Base-by-base conservation (phyloP, 371 early-diverging fungal genomes). In the Umbelopsis sp. region DNA sequence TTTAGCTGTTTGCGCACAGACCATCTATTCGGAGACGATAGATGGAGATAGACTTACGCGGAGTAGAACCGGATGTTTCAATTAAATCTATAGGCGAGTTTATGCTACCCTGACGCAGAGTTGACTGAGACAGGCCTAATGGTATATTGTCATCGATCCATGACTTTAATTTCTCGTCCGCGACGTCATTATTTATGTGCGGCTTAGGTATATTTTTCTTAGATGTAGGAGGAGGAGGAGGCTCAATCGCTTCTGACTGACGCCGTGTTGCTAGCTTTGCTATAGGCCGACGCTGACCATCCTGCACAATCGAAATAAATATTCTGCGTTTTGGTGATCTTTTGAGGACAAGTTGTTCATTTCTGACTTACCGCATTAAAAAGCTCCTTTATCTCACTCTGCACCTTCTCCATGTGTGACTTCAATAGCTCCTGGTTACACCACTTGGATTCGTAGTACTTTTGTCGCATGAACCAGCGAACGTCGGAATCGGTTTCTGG, bases 361-460 rank as follows among this genome's bases (percentile, higher is more conserved):
- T 41, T 10, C 7, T 12, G 41, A 44, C 70, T 72, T 46, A 75
- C 77, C 53, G 76, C 76, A n/a, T 50, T 66, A 66, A 75, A 80
- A 45, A 72, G 46, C 14, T 68, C 65, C 8, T 67, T 76, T 5
- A 80, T 74, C n/a, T 69, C 65, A 8, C 29, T 38, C 14, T 74
- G 76, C 0, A 82, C 73, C 10, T 50, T 37, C 24, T 79, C 71
- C 16, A 71, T 72, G 65, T 82, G 82, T 8, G 20, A 41, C 10
- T 70, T 62, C 25, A 72, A 68, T 46, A 53, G 63, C 22, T 71
- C 63, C 8, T 71, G 71, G 67, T 79, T 74, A 66, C 79, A 37
- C 82, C 82, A 82, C 63, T 81, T 81, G 57, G 77, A 79, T n/a
- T 81, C 81, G 57, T 74, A 80, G n/a, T 79, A 79, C 41, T 82